These are phyloP conservation scores for Alternaria viburni DNA, from an alignment of 2,329 filamentous ascomycete genomes.

Conservation along the genomic window DNA sequence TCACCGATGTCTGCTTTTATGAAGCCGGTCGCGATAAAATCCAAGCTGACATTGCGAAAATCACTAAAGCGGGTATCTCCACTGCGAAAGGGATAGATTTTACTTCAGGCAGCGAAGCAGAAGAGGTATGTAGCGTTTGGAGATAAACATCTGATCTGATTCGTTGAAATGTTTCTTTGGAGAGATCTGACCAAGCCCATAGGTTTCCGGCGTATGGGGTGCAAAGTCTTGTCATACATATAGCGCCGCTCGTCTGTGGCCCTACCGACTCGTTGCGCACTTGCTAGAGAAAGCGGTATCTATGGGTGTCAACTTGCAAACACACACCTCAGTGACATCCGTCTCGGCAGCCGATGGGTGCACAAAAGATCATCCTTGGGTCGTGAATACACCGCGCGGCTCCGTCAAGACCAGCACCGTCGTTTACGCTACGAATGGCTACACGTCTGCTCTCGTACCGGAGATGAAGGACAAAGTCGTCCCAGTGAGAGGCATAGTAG, in stretches of 20 bases:
- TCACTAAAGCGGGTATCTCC: slow-evolving; percentile 9
- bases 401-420: slow-evolving; percentile 10
- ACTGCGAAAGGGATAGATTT: slow-evolving; percentile 10
- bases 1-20: slow-evolving; percentile 15
- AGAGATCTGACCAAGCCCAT: neutral
- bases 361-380: neutral
- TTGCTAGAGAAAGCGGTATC: slow-evolving; percentile 14
- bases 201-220: slow-evolving; percentile 15
- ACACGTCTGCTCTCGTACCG: slow-evolving; percentile 25
- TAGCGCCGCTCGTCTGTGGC: slow-evolving; percentile 13
- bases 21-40: slow-evolving; percentile 9
- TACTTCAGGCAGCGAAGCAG: slow-evolving; percentile 6
- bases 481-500: slow-evolving; percentile 33
- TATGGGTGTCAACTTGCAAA: slow-evolving; percentile 16
- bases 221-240: slow-evolving; percentile 19
- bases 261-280: slow-evolving; percentile 13
- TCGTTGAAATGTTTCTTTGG: neutral
- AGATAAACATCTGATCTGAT: neutral
- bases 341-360: neutral
- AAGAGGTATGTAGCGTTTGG: slow-evolving; percentile 8
- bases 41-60: slow-evolving; percentile 4
- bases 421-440: slow-evolving; percentile 30
- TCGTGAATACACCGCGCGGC: slow-evolving; percentile 15
- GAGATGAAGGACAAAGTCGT: slow-evolving; percentile 49
- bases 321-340: slow-evolving; percentile 10